A percentile compares a stretch with the other conserved stretches of the same genome.
These are phyloP conservation scores for Oryza rufipogon DNA, from an alignment of 176 grass and related monocot genomes.

Conservation along the genomic window DNA sequence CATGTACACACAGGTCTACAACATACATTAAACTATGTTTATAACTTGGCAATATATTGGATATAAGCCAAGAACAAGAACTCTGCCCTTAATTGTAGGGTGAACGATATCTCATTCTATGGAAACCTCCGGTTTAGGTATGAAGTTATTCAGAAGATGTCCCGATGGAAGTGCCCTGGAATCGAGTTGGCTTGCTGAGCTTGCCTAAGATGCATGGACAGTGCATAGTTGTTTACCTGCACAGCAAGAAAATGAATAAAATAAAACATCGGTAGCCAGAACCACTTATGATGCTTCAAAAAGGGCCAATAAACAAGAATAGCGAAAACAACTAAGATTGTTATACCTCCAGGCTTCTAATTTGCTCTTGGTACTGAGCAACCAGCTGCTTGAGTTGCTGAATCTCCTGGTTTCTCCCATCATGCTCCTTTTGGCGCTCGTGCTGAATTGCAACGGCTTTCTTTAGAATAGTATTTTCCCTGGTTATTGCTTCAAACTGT, in stretches of 20 bases:
- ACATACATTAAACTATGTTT: slow-evolving; percentile 26
- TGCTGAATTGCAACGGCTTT: slow-evolving; percentile 75
- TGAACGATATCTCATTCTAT: slow-evolving; percentile 21
- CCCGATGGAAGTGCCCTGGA: slow-evolving; percentile 56
- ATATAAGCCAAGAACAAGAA: slow-evolving; percentile 25
- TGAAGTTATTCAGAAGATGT: slow-evolving; percentile 60
- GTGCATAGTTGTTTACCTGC: slow-evolving; percentile 74
- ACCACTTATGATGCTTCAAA: not conserved
- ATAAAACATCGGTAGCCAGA: not conserved
- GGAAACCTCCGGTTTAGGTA: slow-evolving; percentile 17
- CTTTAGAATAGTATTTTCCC: slow-evolving; percentile 79
- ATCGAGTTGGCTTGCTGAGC: slow-evolving; percentile 64
- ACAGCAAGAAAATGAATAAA: not conserved
- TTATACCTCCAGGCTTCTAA: slow-evolving; percentile 71
- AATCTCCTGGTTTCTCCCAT: slow-evolving; percentile 56
- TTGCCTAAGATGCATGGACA: slow-evolving; percentile 73
- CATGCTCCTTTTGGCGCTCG: slow-evolving; percentile 69
- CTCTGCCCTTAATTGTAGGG: not conserved
- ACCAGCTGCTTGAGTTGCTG: slow-evolving; percentile 71
- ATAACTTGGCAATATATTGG: slow-evolving; percentile 36
- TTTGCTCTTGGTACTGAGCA: slow-evolving; percentile 72
- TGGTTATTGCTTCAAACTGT: slow-evolving; percentile 50
- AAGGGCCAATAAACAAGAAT: not conserved
- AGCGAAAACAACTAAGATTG: not conserved
- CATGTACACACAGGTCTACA: slow-evolving; percentile 37